Evolutionary conservation across 1,284 basidiomycete species (phyloP), one percentile per base, ranked within the genome.

Genomic region (Trichosporon sp.): DNA sequence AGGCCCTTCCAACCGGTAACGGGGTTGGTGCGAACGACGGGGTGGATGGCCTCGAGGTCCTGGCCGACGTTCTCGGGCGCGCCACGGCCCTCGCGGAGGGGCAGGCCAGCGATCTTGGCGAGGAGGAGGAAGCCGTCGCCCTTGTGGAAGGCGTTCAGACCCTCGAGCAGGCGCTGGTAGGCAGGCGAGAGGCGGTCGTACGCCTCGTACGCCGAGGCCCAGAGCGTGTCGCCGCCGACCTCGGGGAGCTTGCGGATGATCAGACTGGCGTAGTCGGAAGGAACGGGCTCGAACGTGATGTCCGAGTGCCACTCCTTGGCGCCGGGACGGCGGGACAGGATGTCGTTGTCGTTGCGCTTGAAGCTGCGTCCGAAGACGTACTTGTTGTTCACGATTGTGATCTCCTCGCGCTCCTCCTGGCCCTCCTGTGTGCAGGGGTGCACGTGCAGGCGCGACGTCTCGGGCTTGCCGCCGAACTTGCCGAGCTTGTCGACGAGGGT

Each of bases 1-100:
- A 91, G 75, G 62, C 85, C 86, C 83, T 91, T 90, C 87, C 87
- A 90, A 9, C 89, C 89, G 0, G 89, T 91, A 1, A 84, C 85
- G n/a, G 89, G 73, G 63, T 75, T 71, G 23, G 70, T 70, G 34
- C 78, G 63, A 44, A 75, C 67, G 23, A 79, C 70, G 25, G 78
- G 89, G 74, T 91, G 87, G 16, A 90, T 86, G 31, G 89, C 85
- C 11, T 79, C 80, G 37, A 90, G 79, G 40, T 82, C 78, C 46
- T 81, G 80, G 19, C 88, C 88, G 11, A 82, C 80, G 72, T 89
- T 89, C 44, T 84, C 82, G 0, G 86, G 86, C 11, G 84, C 81
- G 4, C 87, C 87, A 44, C 86, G 80, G 2, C 61, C 52, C 49
- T 67, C 62, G 21, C 63, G 61, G 21, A 68, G 29, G 13, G 60